These are phyloP conservation scores for Sequoia sempervirens DNA, from an alignment of 75 land plant genomes.

Conservation along the genomic window DNA sequence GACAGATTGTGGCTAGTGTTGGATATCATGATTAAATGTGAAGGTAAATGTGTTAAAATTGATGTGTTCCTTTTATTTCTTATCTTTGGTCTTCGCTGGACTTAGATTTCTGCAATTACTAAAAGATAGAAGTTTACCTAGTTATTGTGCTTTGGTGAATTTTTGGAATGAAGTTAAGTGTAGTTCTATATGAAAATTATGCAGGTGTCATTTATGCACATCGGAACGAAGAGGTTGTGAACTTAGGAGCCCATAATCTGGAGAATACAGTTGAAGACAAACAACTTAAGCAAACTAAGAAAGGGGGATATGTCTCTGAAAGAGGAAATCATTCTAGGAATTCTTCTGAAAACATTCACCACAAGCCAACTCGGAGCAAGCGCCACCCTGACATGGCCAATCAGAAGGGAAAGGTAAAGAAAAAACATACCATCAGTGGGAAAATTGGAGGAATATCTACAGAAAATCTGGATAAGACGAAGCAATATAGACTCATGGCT, in stretches of 20 bases:
- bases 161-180: background rate
- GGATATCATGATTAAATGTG: background rate
- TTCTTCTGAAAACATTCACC: background rate
- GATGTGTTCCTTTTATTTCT: background rate
- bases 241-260: slow-evolving; percentile 23
- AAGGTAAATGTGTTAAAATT: background rate
- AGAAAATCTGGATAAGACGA: slow-evolving; percentile 26
- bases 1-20: background rate
- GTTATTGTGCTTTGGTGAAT: background rate
- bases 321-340: slow-evolving; percentile 5
- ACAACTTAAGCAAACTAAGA: background rate
- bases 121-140: background rate
- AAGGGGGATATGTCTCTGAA: background rate
- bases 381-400: slow-evolving; percentile 5
- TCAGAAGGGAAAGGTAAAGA: background rate
- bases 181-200: background rate
- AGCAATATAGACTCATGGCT: slow-evolving; percentile 42
- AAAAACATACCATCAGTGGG: background rate
- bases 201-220: slow-evolving; percentile 90
- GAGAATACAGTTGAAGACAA: slow-evolving; percentile 10
- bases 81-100: background rate
- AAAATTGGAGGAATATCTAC: slow-evolving; percentile 2
- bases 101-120: background rate
- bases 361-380: background rate
- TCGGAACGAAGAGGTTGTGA: slow-evolving; percentile 89